Base-by-base conservation (phyloP, 2,329 filamentous ascomycete genomes). In the Exophiala mesophila region DNA sequence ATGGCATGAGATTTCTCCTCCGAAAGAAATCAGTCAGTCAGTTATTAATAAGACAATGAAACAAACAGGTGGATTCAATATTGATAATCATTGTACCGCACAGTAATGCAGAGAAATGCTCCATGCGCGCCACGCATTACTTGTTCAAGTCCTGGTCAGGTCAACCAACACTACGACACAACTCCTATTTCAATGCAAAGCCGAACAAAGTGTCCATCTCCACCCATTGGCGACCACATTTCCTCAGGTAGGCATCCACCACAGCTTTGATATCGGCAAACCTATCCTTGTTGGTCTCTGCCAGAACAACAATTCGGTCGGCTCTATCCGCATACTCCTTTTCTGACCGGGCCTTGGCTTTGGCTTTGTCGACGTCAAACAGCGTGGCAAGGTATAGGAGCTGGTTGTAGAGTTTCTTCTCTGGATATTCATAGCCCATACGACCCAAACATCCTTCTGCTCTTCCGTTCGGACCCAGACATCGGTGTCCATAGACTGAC, bases 371-470 rank as follows among this genome's bases (percentile, higher is more conserved):
- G 3, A 94, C 84, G 64, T 98, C 89, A 72, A 88, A 98, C 41
- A 97, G 67, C 36, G 76, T 76, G 20, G 84, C 77, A 61, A 89
- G 85, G 68, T 95, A 98, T 41, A 97, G 69, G 29, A 98, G 73
- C 67, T 98, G 92, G 63, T 94, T 97, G 69, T 96, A 97, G 45
- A 97, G 76, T 57, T 84, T 83, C 67, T 92, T 90, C 68, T 97
- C 92, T 1, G 77, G 74, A 59, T 86, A 83, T 67, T 94, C 88
- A 62, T 89, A 96, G 16, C 77, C 71, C 89, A 98, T 97, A 36
- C 79, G 79, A 15, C 92, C 92, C 3, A 82, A 70, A 62, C 92
- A 98, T 41, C 88, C 89, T 42, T 82, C 77, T 0, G 85, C 90
- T 3, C 92, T 80, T 2, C 89, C 88, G 54, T 82, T 83, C 12